phyloP scores from a whole-genome alignment of 805 yeast genomes.

The Saccharomycopsis schoenii region DNA sequence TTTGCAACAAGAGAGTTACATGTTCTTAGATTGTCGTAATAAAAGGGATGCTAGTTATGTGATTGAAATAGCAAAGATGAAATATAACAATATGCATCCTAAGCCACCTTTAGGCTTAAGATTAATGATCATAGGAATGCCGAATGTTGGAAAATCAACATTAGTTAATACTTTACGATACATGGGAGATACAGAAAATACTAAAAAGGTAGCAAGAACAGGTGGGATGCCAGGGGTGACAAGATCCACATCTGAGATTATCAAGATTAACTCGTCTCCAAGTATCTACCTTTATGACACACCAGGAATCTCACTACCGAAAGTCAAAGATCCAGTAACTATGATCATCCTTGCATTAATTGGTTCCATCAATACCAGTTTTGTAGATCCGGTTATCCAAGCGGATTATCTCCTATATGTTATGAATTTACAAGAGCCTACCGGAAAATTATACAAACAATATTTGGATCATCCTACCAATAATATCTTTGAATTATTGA shows the following conservation, averaged over 20 bases:
- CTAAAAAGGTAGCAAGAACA: conserved; percentile 65
- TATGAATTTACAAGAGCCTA: conserved; percentile 52
- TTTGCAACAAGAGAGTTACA: conserved; percentile 31
- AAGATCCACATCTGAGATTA: conserved; percentile 62
- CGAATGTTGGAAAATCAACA: conserved; percentile 95
- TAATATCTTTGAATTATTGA: conserved; percentile 47
- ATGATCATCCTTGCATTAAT: conserved; percentile 68
- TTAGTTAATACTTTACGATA: conserved; percentile 62
- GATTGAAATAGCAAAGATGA: conserved; percentile 38
- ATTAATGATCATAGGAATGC: conserved; percentile 82
- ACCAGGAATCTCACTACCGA: conserved; percentile 87
- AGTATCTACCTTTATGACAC: conserved; percentile 73
- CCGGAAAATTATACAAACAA: conserved; percentile 29
- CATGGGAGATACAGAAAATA: conserved; percentile 22
- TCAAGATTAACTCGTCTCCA: conserved; percentile 51
- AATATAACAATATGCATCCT: conserved; percentile 40
- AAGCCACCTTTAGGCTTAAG: conserved; percentile 79
- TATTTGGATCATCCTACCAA: conserved; percentile 61
- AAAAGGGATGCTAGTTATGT: conserved; percentile 40
- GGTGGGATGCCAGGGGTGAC: conserved; percentile 93
- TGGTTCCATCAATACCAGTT: conserved; percentile 60
- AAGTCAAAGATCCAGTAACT: conserved; percentile 49
- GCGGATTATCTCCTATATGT: conserved; percentile 77
- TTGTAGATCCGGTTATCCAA: conserved; percentile 75
- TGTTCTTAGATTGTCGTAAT: conserved; percentile 51